Conservation (phyloP, 768 basidiomycete species). For the Agrocybe pediades region DNA sequence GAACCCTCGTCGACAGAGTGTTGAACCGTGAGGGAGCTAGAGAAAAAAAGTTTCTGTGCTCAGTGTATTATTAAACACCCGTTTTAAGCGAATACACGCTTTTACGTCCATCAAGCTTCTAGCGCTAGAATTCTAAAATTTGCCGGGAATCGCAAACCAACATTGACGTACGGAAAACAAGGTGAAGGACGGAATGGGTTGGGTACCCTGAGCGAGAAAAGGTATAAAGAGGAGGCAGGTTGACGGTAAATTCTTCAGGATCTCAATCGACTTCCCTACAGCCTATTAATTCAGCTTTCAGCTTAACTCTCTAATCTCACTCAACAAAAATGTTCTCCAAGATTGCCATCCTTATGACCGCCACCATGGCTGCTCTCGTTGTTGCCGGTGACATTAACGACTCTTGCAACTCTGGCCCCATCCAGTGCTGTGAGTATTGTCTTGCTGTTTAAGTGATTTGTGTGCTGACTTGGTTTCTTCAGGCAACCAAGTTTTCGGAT, state of each 20-base stretch:
- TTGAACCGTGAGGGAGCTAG: no score
- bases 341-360: constrained; percentile 22
- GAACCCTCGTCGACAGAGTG: no score
- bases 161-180: no score
- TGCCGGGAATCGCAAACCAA: no score
- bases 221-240: neutral
- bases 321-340: constrained; percentile 31
- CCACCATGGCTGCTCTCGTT: constrained; percentile 25
- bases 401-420: constrained; percentile 30
- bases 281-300: neutral
- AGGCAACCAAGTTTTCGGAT: constrained; percentile 19
- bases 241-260: neutral
- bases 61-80: no score
- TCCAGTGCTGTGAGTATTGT: constrained; percentile 26
- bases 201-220: no score
- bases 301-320: constrained; percentile 8
- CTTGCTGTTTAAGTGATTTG: neutral
- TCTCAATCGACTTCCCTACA: neutral
- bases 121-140: no score
- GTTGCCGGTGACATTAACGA: constrained; percentile 22
- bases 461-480: neutral
- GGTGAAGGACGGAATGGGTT: no score
- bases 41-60: no score
- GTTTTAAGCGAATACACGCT: no score
- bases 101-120: no score